Evolutionary conservation across 176 grass and related monocot genomes (phyloP), one percentile per base, ranked within the genome.

Genomic region (Zizania latifolia): DNA sequence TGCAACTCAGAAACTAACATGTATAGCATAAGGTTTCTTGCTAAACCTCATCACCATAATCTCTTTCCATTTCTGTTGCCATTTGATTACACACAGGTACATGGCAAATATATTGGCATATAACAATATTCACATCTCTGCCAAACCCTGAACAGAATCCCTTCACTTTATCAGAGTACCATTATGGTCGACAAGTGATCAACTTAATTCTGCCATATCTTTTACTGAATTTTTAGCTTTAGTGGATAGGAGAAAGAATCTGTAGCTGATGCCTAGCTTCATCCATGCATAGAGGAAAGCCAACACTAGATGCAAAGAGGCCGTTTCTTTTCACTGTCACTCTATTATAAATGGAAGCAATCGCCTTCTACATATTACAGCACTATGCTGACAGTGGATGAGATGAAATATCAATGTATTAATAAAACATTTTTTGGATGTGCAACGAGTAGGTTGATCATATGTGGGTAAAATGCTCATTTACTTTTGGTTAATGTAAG

Each of bases 251-350:
- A 72, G 29, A n/a, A 58, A 75, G 60, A 51, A 51, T 51, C 17
- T 51, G 48, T 0, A 19, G 21, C 48, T 51, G 17, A 21, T n/a
- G 19, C 48, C 19, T 21, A 51, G 48, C 19, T 51, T 53, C 48
- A 22, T 53, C 7, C 19, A n/a, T n/a, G n/a, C n/a, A 46, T 38
- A 36, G 15, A 72, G 50, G 29, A n/a, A 58, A 67, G 61, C 54
- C 72, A 60, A 24, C 62, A 50, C 22, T 75, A 75, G 50, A 82
- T 57, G 26, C 21, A 28, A 36, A 68, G 64, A 72, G 67, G 40
- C 40, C 3, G 85, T 87, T 87, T 83, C 72, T 54, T 78, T 58
- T 87, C 85, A 21, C 85, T 66, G 41, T 67, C 85, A 66, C 19
- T 53, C 14, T 50, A 48, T 33, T 30, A 73, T 66, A 87, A 78